Evolutionary conservation across 1,284 basidiomycete species (phyloP).

Genomic region (Sutorius eximius): DNA sequence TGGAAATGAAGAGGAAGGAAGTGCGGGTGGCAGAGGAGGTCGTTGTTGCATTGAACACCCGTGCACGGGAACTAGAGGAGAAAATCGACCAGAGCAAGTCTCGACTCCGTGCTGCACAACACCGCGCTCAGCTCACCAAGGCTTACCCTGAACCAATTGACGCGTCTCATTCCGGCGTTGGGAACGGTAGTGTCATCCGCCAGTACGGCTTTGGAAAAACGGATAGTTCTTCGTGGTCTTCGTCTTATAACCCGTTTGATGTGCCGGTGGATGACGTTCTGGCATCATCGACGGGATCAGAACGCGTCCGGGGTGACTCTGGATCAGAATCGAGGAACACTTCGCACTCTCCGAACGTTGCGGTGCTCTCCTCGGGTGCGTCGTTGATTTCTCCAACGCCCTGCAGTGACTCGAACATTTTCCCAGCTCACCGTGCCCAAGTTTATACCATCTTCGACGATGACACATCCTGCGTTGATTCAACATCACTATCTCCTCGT

Average conservation of each 20-base stretch:
- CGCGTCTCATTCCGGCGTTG: constrained; percentile 6
- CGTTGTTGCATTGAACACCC: constrained; percentile 51
- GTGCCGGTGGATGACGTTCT: constrained; percentile 19
- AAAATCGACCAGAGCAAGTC: constrained; percentile 54
- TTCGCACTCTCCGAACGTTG: constrained; percentile 35
- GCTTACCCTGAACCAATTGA: constrained; percentile 33
- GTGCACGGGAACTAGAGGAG: constrained; percentile 62
- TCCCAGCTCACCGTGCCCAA: constrained; percentile 33
- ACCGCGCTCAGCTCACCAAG: constrained; percentile 49
- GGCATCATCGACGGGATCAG: constrained; percentile 16
- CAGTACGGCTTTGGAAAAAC: constrained; percentile 11
- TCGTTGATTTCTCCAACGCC: constrained; percentile 35
- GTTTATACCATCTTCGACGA: constrained; percentile 47
- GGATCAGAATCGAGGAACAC: constrained; percentile 11
- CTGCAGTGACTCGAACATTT: constrained; percentile 18
- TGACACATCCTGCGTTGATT: constrained; percentile 35
- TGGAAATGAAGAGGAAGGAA: constrained; percentile 64
- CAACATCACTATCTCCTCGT: constrained; percentile 15
- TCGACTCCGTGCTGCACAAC: constrained; percentile 48
- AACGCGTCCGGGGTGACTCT: constrained; percentile 8
- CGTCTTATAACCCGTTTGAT: constrained; percentile 36
- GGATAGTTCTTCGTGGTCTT: constrained; percentile 26
- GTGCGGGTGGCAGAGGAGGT: constrained; percentile 73
- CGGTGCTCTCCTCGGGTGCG: constrained; percentile 41
- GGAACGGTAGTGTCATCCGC: constrained; percentile 5